Percentiles rank a stretch among this genome's conserved stretches.
Conservation (phyloP, 371 early-diverging fungal genomes). For the Entomophthora muscae region DNA sequence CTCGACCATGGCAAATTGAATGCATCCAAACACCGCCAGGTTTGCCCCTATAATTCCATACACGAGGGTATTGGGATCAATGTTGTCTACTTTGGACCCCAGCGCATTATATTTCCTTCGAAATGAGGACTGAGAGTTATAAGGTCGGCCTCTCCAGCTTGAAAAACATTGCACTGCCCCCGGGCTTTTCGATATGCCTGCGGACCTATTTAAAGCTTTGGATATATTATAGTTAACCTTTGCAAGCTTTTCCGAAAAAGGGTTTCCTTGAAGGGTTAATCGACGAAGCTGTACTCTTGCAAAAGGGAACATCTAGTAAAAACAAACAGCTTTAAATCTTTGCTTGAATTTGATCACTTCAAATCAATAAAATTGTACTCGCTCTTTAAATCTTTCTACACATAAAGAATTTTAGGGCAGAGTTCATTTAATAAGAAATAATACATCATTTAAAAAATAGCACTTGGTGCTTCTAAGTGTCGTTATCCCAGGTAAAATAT, state of each 20-base stretch:
- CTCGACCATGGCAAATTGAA: not conserved
- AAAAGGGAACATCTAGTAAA: not conserved
- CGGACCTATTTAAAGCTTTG: not conserved
- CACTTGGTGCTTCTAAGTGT: too few species aligned
- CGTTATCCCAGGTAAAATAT: too few species aligned
- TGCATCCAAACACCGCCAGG: not conserved
- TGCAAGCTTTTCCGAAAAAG: not conserved
- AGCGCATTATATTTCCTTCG: not conserved
- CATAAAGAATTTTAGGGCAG: too few species aligned
- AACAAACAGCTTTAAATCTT: too few species aligned
- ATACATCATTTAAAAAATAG: too few species aligned
- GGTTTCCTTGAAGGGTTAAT: not conserved
- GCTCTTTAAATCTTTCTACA: too few species aligned
- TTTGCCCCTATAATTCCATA: not conserved
- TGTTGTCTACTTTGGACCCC: slow-evolving; percentile 7
- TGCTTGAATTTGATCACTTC: too few species aligned
- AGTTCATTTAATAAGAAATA: too few species aligned
- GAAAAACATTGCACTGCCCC: not conserved
- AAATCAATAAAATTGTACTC: too few species aligned
- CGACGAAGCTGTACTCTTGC: not conserved
- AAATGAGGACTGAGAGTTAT: not conserved
- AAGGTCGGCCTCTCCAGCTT: not conserved
- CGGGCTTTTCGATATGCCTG: not conserved
- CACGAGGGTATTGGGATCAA: not conserved
- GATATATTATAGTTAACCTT: not conserved